These are phyloP conservation scores for Candida hungchunana DNA, from an alignment of 805 yeast genomes.

Conservation along the genomic window DNA sequence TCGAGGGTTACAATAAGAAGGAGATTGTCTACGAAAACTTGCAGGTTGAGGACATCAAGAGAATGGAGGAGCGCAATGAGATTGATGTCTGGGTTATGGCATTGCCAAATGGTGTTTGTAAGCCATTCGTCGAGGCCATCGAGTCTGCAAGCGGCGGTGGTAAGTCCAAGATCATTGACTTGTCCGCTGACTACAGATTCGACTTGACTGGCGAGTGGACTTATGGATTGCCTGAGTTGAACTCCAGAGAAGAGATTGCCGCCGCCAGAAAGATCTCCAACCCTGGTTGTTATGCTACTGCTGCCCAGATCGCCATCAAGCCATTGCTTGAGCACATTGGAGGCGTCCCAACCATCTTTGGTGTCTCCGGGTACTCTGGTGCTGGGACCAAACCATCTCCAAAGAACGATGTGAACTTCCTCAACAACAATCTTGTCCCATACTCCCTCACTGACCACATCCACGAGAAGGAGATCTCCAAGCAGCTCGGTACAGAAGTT, in stretches of 20 bases:
- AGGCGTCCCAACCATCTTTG: conserved; percentile 83
- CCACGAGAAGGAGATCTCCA: conserved; percentile 90
- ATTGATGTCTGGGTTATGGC: conserved; percentile 99
- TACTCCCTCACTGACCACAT: conserved; percentile 95
- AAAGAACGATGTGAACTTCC: conserved; percentile 76
- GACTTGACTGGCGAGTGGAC: conserved; percentile 86
- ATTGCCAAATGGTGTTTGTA: conserved; percentile 94
- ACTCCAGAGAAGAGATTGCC: conserved; percentile 60
- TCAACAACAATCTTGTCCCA: conserved; percentile 84
- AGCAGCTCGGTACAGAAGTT: conserved; percentile 70
- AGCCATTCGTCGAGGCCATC: conserved; percentile 79
- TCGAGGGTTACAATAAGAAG: conserved; percentile 81
- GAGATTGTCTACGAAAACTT: conserved; percentile 80
- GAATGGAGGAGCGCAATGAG: conserved; percentile 67
- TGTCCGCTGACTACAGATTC: conserved; percentile 95
- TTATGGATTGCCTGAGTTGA: conserved; percentile 93
- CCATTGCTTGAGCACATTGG: conserved; percentile 69
- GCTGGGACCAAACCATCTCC: conserved; percentile 99
- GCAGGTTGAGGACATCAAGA: conserved; percentile 79
- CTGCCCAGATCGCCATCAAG: conserved; percentile 87
- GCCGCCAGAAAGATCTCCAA: conserved; percentile 80
- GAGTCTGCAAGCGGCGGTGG: conserved; percentile 59
- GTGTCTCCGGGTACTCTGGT: conserved; percentile 98
- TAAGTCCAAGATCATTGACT: conserved; percentile 78
- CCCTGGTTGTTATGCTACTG: conserved; percentile 99